Base-by-base conservation (phyloP, 1,284 basidiomycete species). In the Butyriboletus appendiculatus region DNA sequence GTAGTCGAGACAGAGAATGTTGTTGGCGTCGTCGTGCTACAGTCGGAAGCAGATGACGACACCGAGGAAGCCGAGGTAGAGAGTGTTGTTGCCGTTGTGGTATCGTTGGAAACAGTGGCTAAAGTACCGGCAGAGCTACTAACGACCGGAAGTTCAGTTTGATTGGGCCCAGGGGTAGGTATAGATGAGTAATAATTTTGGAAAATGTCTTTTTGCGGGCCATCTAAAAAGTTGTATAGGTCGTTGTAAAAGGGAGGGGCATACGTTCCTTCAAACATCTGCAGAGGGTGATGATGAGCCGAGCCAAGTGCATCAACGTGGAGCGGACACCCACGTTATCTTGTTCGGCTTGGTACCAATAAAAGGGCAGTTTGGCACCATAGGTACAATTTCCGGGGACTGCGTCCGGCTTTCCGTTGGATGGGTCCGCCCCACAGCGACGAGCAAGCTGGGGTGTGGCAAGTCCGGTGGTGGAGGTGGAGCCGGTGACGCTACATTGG, bases 351-450 rank as follows among this genome's bases (percentile, higher is more conserved):
- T 88, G 83, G 64, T 77, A 76, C 86, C 86, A 88, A 63, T 87
- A 88, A 44, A 86, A 71, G 0, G 85, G 84, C 48, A 76, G 73
- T 63, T 87, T 86, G 18, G 86, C 78, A 24, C 86, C 86, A 57
- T 81, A 79, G 5, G 85, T 88, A 69, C 86, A 88, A 65, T 89
- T 89, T 14, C 74, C 78, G 2, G 78, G 79, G n/a, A 71, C 72
- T 1, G 77, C 71, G 18, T 74, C 61, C 3, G 67, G 58, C 52
- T 72, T 75, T 32, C 71, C 63, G 54, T 77, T 76, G 1, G 62
- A 59, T 0, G 75, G 72, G 57, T 86, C 85, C 4, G 76, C 73
- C 12, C 84, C 85, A 56, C 86, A 88, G 37, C 82, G 78, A 38
- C 83, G 76, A 35, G 85, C 64, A 15, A 84, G 64, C 57, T 81